Base-by-base conservation (phyloP, 495 filamentous ascomycete species). In the Tuber brumale region DNA sequence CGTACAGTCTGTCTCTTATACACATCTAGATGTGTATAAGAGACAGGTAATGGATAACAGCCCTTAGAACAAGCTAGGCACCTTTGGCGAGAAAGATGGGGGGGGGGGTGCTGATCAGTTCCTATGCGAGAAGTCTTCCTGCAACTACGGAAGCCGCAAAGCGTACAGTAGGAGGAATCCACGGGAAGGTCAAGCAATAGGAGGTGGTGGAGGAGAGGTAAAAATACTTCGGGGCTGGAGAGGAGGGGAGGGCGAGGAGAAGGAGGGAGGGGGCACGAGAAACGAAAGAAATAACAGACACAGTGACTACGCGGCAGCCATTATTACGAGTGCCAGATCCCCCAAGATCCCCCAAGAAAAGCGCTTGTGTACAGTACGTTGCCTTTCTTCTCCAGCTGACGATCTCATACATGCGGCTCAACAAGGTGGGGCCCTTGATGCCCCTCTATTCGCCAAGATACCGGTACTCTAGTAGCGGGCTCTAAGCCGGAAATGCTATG, bases 191-290 rank as follows among this genome's bases (percentile, higher is more conserved):
- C n/a, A 69, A 73, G 41, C 6, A 70, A 41, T 19, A 70, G 35
- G 27, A 39, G 27, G 51, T 48, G n/a, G 31, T 4, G 51, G 45
- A 27, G 37, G 72, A 45, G 70, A 39, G 27, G 21, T 35, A 69
- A 27, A 37, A 71, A 74, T 39, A 71, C n/a, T 46, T 80, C 74
- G 37, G n/a, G 37, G 73, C 21, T 61, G 73, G 70, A 70, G 70
- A 70, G 37, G 72, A 61, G 37, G 21, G 39, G 44, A 80, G n/a
- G 71, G 21, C n/a, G 72, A 73, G 44, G 61, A 69, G 70, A 57
- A 41, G 39, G 66, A 70, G 42, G 44, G 70, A 70, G 44, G 45
- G 27, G 35, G 31, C 41, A 48, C 46, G 41, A 66, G 76, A 41
- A 46, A 71, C 70, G 23, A 27, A n/a, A 66, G 27, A 35, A 31